Evolutionary conservation across 2,329 filamentous ascomycete genomes (phyloP), one percentile per base, ranked within the genome.

Genomic region (Nannizziopsis barbatae): DNA sequence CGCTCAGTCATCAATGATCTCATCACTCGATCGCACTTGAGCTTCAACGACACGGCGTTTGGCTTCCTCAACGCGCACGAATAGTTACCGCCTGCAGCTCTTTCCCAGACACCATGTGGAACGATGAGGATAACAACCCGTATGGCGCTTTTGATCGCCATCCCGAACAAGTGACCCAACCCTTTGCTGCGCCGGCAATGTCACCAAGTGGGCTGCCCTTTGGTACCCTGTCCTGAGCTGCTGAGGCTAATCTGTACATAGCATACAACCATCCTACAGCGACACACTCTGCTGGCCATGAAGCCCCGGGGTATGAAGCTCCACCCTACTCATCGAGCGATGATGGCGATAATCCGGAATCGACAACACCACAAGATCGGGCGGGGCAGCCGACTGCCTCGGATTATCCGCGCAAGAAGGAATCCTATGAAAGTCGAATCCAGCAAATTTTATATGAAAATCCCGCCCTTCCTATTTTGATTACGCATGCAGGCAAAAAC

Each of bases 81-180:
- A 9, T 22, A n/a, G n/a, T n/a, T n/a, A 33, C 18, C 10, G 6
- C 31, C 8, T 10, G 18, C 36, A 40, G 27, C 30, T 30, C 32
- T 17, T 17, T 49, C 30, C 47, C 46, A 31, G 36, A 20, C 65
- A 76, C 59, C 57, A 96, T 96, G 90, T 96, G 90, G 90, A 93
- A 95, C 76, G 89, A 96, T 74, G 90, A 96, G 71, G 87, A 96
- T 64, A 96, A 96, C 71, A 96, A 96, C 66, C 90, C 90, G 4
- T 95, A 96, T 63, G 89, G 88, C 60, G 90, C 86, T 67, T 95
- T 94, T 71, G 86, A 92, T 66, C 84, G 85, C 59, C 81, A 86
- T 60, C 86, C 93, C 66, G 86, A 85, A 53, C 80, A 84, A 64
- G 75, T 80, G 40, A 86, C 74, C 15, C 80, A 83, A 61, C 79